phyloP scores from a whole-genome alignment of 75 land plant species.

The Cryptomeria japonica region DNA sequence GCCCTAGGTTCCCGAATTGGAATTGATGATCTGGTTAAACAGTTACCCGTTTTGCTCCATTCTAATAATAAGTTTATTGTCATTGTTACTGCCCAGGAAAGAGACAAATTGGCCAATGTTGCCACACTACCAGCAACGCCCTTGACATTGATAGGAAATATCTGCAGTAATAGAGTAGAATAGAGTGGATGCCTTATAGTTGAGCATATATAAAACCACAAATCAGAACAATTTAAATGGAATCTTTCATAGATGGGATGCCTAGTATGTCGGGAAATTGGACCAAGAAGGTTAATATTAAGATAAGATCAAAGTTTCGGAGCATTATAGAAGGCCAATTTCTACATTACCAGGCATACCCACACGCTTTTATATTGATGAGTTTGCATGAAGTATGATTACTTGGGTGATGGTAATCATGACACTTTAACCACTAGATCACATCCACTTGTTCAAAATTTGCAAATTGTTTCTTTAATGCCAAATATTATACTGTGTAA shows the following conservation, averaged over 20 bases:
- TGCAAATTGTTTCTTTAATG: background rate
- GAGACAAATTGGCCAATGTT: too few species aligned
- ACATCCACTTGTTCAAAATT: too few species aligned
- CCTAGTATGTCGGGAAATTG: background rate
- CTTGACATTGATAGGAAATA: slow-evolving; percentile 6
- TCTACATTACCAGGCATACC: background rate
- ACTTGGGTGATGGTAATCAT: background rate
- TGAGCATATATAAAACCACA: too few species aligned
- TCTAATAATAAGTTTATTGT: too few species aligned
- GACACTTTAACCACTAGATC: background rate
- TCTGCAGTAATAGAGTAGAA: slow-evolving; percentile 34
- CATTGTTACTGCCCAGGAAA: too few species aligned
- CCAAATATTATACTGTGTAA: background rate
- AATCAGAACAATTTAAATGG: background rate
- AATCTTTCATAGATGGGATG: background rate
- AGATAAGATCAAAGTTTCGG: background rate
- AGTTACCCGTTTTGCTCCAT: too few species aligned
- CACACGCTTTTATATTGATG: background rate
- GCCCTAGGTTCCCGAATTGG: background rate
- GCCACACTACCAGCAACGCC: too few species aligned
- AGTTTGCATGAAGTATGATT: background rate
- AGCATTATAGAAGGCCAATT: background rate
- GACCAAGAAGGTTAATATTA: background rate
- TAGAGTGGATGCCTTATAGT: background rate
- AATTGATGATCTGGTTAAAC: too few species aligned